A percentile compares a stretch with the other conserved stretches of the same genome.
phyloP scores from a whole-genome alignment of 1,139 yeast genomes.

The Geotrichum australiense region DNA sequence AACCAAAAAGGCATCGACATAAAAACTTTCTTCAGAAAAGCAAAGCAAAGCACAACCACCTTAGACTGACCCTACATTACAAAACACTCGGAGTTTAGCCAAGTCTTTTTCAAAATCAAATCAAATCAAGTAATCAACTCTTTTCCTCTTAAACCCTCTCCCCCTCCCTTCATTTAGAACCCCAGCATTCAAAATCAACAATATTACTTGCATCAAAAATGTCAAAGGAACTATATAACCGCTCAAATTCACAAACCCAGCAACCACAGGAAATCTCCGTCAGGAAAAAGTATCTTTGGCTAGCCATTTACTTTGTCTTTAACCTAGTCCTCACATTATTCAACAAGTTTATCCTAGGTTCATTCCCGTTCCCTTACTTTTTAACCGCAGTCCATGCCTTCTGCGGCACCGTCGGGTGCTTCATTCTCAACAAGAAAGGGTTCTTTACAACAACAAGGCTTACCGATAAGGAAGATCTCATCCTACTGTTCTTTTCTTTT shows the following conservation, averaged over 20 bases:
- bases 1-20: too few species aligned
- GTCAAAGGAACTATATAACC: slow-evolving; percentile 4
- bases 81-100: too few species aligned
- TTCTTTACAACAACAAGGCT: slow-evolving; percentile 24
- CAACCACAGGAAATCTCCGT: slow-evolving; percentile 8
- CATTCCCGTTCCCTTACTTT: slow-evolving; percentile 28
- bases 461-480: slow-evolving; percentile 21
- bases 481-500: slow-evolving; percentile 25
- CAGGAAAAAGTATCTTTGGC: slow-evolving; percentile 19
- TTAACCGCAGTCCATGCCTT: slow-evolving; percentile 26
- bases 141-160: not conserved
- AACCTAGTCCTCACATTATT: slow-evolving; percentile 27
- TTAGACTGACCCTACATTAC: too few species aligned
- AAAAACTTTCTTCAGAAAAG: too few species aligned
- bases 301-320: slow-evolving; percentile 26
- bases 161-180: not conserved
- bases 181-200: not conserved
- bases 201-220: not conserved
- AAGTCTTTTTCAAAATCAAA: too few species aligned
- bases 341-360: slow-evolving; percentile 27
- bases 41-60: too few species aligned
- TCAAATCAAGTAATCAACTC: not conserved
- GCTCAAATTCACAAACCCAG: too few species aligned
- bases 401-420: slow-evolving; percentile 26
- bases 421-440: slow-evolving; percentile 21